Evolutionary conservation across 148 eudicot species (phyloP).

Genomic region (Camellia sinensis): DNA sequence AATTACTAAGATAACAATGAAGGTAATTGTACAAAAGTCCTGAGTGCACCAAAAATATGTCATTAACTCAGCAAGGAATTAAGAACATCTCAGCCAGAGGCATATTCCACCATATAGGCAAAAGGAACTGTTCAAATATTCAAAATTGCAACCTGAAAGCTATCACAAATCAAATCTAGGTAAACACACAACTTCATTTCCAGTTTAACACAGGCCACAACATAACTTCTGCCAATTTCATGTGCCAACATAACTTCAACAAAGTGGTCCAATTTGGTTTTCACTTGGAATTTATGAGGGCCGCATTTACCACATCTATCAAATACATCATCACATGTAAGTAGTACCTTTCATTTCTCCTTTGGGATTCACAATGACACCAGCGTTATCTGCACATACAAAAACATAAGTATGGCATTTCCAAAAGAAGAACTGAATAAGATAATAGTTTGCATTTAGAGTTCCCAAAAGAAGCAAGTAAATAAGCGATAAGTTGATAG

Average conservation of each 20-base stretch:
- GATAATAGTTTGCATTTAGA: not conserved
- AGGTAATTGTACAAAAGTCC: not conserved
- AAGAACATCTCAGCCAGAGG: not conserved
- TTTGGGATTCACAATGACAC: constrained; percentile 71
- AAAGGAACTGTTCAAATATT: not conserved
- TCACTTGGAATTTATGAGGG: too few species aligned
- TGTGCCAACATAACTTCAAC: too few species aligned
- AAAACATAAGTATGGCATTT: not conserved
- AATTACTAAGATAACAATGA: too few species aligned
- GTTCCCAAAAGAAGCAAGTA: not conserved
- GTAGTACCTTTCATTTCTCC: constrained; percentile 70
- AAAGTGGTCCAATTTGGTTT: too few species aligned
- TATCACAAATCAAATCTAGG: not conserved
- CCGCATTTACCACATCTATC: not conserved
- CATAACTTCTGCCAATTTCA: too few species aligned
- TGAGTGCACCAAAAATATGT: not conserved
- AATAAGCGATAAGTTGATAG: not conserved
- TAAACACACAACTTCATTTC: not conserved
- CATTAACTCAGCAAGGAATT: not conserved
- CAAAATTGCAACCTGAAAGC: not conserved
- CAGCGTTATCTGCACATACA: constrained; percentile 52
- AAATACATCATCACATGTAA: not conserved
- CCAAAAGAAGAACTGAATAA: not conserved
- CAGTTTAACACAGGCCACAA: too few species aligned
- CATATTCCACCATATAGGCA: not conserved